Evolutionary conservation across 306 rosid genomes (phyloP).

Genomic region (Rubus idaeus): DNA sequence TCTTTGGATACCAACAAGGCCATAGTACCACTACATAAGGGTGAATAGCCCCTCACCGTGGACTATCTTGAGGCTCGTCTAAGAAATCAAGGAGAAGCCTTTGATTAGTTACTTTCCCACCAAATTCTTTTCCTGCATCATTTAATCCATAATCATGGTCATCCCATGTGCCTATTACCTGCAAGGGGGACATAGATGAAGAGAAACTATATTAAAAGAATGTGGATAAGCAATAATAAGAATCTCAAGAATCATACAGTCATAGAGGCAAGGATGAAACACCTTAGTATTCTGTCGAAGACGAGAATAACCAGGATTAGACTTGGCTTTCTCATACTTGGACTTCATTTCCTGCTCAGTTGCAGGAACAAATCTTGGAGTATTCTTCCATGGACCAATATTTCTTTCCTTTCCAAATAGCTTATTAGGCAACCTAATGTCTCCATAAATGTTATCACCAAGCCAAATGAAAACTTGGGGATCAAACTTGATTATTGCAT

Average conservation of each 20-base stretch:
- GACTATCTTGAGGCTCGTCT: constrained; percentile 77
- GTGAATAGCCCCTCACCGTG: constrained; percentile 41
- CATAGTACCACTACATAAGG: neutral
- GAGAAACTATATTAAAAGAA: neutral
- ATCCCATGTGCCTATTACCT: constrained; percentile 92
- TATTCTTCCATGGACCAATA: constrained; percentile 80
- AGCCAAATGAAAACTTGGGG: constrained; percentile 81
- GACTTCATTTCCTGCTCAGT: constrained; percentile 62
- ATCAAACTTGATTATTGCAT: constrained; percentile 49
- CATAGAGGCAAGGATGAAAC: constrained; percentile 12
- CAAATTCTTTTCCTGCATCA: constrained; percentile 78
- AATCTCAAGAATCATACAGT: constrained; percentile 9
- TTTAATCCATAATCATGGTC: constrained; percentile 89
- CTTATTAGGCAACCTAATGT: constrained; percentile 61
- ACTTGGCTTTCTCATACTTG: constrained; percentile 55
- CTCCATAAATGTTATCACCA: constrained; percentile 90
- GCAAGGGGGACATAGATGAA: constrained; percentile 30
- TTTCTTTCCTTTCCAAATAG: constrained; percentile 75
- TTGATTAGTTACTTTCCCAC: constrained; percentile 54
- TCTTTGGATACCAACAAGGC: neutral
- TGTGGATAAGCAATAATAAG: constrained; percentile 3
- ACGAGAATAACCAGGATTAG: constrained; percentile 55
- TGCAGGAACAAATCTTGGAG: constrained; percentile 62
- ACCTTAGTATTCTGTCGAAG: constrained; percentile 58
- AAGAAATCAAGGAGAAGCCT: constrained; percentile 79